A percentile compares a stretch with the other conserved stretches of the same genome.
Conservation (phyloP, 2,329 filamentous ascomycete genomes). For the Exophiala xenobiotica region DNA sequence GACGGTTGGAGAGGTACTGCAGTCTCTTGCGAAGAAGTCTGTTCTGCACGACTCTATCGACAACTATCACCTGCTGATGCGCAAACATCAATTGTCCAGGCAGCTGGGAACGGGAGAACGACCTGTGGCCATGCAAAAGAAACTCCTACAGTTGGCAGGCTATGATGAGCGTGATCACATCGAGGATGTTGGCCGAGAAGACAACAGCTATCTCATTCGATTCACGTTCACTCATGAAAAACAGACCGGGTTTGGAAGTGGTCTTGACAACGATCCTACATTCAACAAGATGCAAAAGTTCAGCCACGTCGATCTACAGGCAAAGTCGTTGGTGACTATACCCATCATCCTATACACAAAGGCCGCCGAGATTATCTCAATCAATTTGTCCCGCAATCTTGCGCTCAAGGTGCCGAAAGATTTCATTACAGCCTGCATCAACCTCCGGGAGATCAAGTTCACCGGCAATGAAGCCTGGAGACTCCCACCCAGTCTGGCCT, state of each 20-base stretch:
- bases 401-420: constrained; percentile 91
- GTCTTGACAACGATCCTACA: constrained; percentile 72
- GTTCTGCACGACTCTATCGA: constrained; percentile 85
- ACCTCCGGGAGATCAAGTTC: constrained; percentile 91
- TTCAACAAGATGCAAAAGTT: constrained; percentile 84
- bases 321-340: constrained; percentile 88
- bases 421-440: constrained; percentile 90
- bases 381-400: constrained; percentile 90
- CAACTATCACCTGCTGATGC: constrained; percentile 94
- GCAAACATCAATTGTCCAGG: constrained; percentile 84
- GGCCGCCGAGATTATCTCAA: constrained; percentile 85
- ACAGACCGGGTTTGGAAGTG: constrained; percentile 74
- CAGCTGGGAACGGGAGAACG: constrained; percentile 76
- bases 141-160: constrained; percentile 83
- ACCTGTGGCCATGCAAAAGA: constrained; percentile 87
- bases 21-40: constrained; percentile 91
- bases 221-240: constrained; percentile 92
- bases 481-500: constrained; percentile 77
- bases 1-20: constrained; percentile 80
- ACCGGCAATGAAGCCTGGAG: constrained; percentile 89
- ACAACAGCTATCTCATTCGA: constrained; percentile 94
- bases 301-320: constrained; percentile 88
- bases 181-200: constrained; percentile 91
- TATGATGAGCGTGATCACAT: constrained; percentile 84
- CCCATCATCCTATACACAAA: constrained; percentile 92